Conservation (phyloP, 2,329 filamentous ascomycete genomes). For the Stagonosporopsis rhizophila region DNA sequence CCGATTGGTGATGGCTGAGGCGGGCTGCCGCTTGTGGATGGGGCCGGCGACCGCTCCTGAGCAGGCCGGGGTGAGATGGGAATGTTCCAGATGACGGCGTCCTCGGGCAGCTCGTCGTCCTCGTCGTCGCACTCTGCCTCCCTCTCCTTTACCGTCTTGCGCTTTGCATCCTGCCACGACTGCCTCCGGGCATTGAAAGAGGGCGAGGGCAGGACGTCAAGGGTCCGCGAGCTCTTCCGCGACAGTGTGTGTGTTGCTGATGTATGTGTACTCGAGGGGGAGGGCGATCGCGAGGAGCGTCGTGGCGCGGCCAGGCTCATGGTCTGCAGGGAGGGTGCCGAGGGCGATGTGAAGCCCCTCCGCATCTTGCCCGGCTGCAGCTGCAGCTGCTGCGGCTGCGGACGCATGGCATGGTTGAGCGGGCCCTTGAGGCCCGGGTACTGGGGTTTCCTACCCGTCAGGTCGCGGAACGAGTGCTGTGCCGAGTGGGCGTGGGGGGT, state of each 20-base stretch:
- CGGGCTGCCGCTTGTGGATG: constrained; percentile 39
- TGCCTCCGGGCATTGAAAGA: constrained; percentile 51
- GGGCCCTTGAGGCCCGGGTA: constrained; percentile 53
- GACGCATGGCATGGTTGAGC: constrained; percentile 44
- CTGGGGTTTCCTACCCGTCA: constrained; percentile 48
- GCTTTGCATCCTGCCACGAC: constrained; percentile 69
- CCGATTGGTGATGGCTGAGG: constrained; percentile 35
- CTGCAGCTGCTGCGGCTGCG: constrained; percentile 42
- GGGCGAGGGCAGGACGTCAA: constrained; percentile 41
- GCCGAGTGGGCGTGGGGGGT: constrained; percentile 5
- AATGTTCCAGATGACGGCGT: constrained; percentile 80
- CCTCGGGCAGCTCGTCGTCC: constrained; percentile 78
- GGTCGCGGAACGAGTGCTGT: constrained; percentile 37
- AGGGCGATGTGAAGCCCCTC: constrained; percentile 52
- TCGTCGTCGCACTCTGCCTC: constrained; percentile 79
- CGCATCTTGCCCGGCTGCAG: constrained; percentile 50
- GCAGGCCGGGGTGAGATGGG: constrained; percentile 71
- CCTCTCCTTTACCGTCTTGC: constrained; percentile 73
- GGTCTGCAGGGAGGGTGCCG: constrained; percentile 44
- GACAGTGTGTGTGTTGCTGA: constrained; percentile 42
- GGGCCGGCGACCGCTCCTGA: constrained; percentile 49
- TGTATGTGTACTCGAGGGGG: constrained; percentile 40
- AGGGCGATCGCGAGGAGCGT: constrained; percentile 47
- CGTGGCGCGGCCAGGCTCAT: constrained; percentile 40
- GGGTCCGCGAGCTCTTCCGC: constrained; percentile 41